phyloP scores from a whole-genome alignment of 139 green algal genomes.

The Chlamydomonas applanata region DNA sequence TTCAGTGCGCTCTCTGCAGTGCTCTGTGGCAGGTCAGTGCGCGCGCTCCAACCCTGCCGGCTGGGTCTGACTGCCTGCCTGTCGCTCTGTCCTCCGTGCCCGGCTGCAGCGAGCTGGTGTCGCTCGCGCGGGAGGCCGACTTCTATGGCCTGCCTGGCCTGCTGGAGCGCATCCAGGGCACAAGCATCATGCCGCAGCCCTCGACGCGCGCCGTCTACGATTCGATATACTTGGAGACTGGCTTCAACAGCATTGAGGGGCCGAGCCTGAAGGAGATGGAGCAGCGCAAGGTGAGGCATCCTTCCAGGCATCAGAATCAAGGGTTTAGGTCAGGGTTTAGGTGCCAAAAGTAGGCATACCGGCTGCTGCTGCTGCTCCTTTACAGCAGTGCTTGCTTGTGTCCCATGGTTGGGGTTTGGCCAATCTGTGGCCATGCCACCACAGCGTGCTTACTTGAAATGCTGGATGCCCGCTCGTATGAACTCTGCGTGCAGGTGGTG shows the following conservation, averaged over 20 bases:
- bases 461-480: too few relatives aligned
- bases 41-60: too few relatives aligned
- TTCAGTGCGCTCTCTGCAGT: too few relatives aligned
- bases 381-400: neutral
- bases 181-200: slow-evolving; percentile 23
- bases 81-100: neutral
- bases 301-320: too few relatives aligned
- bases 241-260: slow-evolving; percentile 31
- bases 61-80: too few relatives aligned
- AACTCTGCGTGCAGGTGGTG: slow-evolving; percentile 9
- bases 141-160: slow-evolving; percentile 30
- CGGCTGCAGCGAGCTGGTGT: slow-evolving; percentile 26
- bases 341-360: too few relatives aligned
- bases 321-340: too few relatives aligned
- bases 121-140: slow-evolving; percentile 28
- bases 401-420: neutral
- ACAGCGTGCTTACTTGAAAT: too few relatives aligned
- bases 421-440: too few relatives aligned
- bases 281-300: slow-evolving; percentile 15
- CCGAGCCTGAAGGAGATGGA: slow-evolving; percentile 24
- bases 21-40: neutral
- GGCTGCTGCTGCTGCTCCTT: too few relatives aligned
- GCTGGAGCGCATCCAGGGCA: slow-evolving; percentile 15
- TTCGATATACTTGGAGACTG: slow-evolving; percentile 33
- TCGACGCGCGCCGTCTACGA: slow-evolving; percentile 22